Evolutionary conservation across 1,284 basidiomycete species (phyloP).

Genomic region (Sparassis latifolia): DNA sequence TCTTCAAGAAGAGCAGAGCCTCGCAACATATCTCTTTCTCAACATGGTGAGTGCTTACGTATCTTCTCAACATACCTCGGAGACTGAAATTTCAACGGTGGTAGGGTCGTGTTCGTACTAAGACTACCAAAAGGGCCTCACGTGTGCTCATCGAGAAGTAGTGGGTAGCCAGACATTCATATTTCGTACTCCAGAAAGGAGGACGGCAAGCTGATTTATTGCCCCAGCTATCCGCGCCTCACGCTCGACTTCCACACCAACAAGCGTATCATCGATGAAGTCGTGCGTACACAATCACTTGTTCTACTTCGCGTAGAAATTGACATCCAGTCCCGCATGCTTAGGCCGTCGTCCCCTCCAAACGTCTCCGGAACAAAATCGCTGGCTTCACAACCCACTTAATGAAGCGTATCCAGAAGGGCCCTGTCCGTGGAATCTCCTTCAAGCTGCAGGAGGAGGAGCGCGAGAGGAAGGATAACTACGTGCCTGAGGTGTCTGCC

Average conservation of each 20-base stretch:
- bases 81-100: constrained; percentile 7
- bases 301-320: not conserved
- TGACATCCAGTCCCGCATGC: not conserved
- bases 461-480: constrained; percentile 98
- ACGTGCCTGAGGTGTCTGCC: constrained; percentile 94
- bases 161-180: constrained; percentile 41
- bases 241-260: constrained; percentile 99
- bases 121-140: constrained; percentile 99
- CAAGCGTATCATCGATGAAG: constrained; percentile 99
- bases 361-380: constrained; percentile 99
- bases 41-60: constrained; percentile 18
- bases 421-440: constrained; percentile 99
- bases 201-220: constrained; percentile 2
- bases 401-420: constrained; percentile 99
- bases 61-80: not conserved
- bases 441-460: constrained; percentile 99
- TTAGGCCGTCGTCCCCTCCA: constrained; percentile 93
- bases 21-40: constrained; percentile 19
- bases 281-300: constrained; percentile 49
- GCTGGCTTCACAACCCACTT: constrained; percentile 99
- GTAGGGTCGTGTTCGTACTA: constrained; percentile 99
- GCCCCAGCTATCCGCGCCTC: constrained; percentile 81
- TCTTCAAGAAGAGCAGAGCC: constrained; percentile 19
- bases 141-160: constrained; percentile 99
- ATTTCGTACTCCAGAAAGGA: constrained; percentile 2